Percentiles rank a stretch among this genome's conserved stretches.
Evolutionary conservation across 352 stramenopile genomes (phyloP).

Genomic region (Phytophthora brassicae): DNA sequence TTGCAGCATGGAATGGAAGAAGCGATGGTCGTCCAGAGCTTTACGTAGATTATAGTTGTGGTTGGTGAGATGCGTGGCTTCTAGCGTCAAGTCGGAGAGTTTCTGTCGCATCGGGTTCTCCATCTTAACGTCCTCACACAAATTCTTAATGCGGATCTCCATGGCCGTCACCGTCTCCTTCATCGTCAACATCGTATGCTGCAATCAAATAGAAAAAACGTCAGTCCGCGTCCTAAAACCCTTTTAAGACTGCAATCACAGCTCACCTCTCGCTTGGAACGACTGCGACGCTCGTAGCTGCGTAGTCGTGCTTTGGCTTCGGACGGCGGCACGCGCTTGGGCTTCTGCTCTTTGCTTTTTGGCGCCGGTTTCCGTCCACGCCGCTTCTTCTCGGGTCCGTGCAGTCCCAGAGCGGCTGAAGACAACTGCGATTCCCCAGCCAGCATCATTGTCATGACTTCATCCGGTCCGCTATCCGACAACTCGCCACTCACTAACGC

Average conservation of each 20-base stretch:
- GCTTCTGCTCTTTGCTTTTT: slow-evolving; percentile 39
- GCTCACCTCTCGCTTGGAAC: slow-evolving; percentile 52
- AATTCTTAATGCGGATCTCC: slow-evolving; percentile 35
- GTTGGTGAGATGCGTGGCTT: slow-evolving; percentile 47
- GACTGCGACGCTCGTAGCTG: slow-evolving; percentile 58
- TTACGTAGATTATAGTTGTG: slow-evolving; percentile 55
- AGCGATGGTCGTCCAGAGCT: slow-evolving; percentile 50
- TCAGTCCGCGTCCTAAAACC: background rate
- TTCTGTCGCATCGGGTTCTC: slow-evolving; percentile 24
- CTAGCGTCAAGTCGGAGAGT: slow-evolving; percentile 41
- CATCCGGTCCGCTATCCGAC: slow-evolving; percentile 33
- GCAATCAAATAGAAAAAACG: background rate
- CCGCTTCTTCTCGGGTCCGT: slow-evolving; percentile 34
- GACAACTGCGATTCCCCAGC: slow-evolving; percentile 27
- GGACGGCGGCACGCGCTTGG: slow-evolving; percentile 40
- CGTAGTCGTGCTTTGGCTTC: slow-evolving; percentile 46
- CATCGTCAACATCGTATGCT: slow-evolving; percentile 59
- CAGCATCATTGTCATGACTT: slow-evolving; percentile 43
- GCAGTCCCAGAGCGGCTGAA: slow-evolving; percentile 14
- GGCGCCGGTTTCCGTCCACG: slow-evolving; percentile 42
- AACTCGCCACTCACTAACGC: slow-evolving; percentile 34
- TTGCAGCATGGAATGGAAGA: slow-evolving; percentile 65
- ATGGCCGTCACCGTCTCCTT: slow-evolving; percentile 45
- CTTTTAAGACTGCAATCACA: too few relatives aligned
- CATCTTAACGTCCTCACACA: slow-evolving; percentile 30